Conservation (phyloP, 805 yeast genomes). For the Kluyveromyces aestuarii region DNA sequence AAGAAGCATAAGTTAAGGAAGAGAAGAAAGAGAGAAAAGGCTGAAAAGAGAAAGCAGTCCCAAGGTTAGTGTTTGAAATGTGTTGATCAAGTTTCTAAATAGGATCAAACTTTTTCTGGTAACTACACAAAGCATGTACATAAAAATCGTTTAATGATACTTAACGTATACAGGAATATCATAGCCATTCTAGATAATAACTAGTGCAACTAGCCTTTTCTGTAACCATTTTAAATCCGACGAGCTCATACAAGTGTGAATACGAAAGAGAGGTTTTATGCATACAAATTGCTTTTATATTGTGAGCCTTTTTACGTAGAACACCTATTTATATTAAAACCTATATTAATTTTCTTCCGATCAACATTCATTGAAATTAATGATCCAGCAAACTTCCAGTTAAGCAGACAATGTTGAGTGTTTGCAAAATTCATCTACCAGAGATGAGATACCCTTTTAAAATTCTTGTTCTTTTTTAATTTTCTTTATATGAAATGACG, state of each 20-base stretch:
- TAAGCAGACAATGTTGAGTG: neutral
- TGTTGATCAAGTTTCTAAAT: neutral
- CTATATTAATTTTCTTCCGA: too few relatives aligned
- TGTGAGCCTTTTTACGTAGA: too few relatives aligned
- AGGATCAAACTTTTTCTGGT: neutral
- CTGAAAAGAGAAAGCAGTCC: constrained; percentile 63
- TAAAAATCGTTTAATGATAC: neutral
- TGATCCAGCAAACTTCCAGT: too few relatives aligned
- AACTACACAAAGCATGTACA: constrained; percentile 6
- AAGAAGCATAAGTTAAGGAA: constrained; percentile 95
- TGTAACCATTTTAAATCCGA: too few relatives aligned
- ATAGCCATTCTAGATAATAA: too few relatives aligned
- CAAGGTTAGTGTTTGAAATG: constrained; percentile 21
- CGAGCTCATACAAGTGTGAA: too few relatives aligned
- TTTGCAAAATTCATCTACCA: neutral
- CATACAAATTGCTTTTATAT: too few relatives aligned
- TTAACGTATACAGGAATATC: neutral
- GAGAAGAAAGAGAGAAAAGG: constrained; percentile 91
- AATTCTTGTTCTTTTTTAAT: too few relatives aligned
- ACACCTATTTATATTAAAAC: too few relatives aligned
- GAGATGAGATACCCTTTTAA: neutral
- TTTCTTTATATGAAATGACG: constrained; percentile 3
- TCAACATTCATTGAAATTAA: too few relatives aligned
- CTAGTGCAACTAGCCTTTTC: too few relatives aligned
- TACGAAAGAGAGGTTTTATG: too few relatives aligned